Conservation (phyloP, 1,139 yeast genomes). For the Magnusiomyces tetraspermus region DNA sequence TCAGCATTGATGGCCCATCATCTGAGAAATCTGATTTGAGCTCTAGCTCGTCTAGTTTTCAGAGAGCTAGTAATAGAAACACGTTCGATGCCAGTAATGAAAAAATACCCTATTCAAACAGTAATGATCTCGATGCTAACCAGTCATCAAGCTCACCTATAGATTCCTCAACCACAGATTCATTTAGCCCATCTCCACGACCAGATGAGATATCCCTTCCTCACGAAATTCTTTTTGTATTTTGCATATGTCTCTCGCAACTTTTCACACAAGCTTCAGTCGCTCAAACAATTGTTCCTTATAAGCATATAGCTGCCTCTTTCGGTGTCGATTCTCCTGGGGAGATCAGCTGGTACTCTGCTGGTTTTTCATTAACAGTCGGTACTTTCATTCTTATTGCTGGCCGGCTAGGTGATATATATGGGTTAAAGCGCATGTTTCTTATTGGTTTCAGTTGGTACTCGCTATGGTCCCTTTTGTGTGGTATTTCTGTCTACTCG, state of each 20-base stretch:
- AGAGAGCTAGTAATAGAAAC: too few relatives aligned
- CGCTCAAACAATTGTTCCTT: constrained; percentile 39
- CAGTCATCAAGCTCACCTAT: too few relatives aligned
- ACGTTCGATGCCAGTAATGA: too few relatives aligned
- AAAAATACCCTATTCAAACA: too few relatives aligned
- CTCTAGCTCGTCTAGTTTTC: too few relatives aligned
- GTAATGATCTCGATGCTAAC: background rate
- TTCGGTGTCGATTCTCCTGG: constrained; percentile 37
- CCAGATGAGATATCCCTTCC: constrained; percentile 3
- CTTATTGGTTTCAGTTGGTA: constrained; percentile 43
- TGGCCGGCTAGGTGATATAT: constrained; percentile 57
- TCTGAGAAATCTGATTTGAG: too few relatives aligned
- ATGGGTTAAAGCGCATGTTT: constrained; percentile 46
- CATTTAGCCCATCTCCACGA: constrained; percentile 2
- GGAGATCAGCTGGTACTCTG: constrained; percentile 50
- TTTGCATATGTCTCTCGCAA: constrained; percentile 37
- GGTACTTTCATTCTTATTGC: constrained; percentile 54
- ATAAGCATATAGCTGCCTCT: constrained; percentile 33
- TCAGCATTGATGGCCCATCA: too few relatives aligned
- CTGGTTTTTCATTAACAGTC: constrained; percentile 48
- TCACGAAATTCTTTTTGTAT: constrained; percentile 26
- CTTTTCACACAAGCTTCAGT: constrained; percentile 44
- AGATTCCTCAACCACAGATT: background rate
- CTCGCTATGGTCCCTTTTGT: constrained; percentile 41
- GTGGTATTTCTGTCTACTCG: constrained; percentile 44